Percentiles rank a stretch among this genome's conserved stretches.
Conservation (phyloP, 805 yeast genomes). For the Kodamaea leandrae region DNA sequence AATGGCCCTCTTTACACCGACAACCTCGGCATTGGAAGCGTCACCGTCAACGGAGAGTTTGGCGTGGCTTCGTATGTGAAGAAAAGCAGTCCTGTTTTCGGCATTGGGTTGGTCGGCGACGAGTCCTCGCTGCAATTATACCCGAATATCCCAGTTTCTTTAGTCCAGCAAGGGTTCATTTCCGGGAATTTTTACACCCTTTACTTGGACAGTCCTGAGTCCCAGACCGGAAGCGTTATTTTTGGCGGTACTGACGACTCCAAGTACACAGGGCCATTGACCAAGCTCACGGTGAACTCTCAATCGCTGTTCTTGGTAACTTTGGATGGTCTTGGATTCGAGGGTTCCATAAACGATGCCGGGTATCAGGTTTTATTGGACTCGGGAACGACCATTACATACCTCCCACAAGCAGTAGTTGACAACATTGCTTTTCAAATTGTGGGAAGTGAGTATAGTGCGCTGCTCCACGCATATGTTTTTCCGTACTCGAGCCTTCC, state of each 20-base stretch:
- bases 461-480: neutral
- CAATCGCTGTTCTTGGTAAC: neutral
- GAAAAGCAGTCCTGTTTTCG: neutral
- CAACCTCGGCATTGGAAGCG: conserved; percentile 8
- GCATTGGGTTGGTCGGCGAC: neutral
- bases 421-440: neutral
- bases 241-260: conserved; percentile 73
- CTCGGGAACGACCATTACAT: conserved; percentile 54
- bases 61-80: conserved; percentile 12
- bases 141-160: conserved; percentile 62
- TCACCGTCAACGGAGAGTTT: conserved; percentile 7
- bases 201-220: conserved; percentile 46
- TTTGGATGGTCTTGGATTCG: conserved; percentile 2
- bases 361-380: conserved; percentile 47
- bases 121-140: conserved; percentile 28
- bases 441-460: neutral
- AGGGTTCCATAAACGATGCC: neutral
- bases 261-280: conserved; percentile 53
- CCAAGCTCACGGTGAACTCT: conserved; percentile 21
- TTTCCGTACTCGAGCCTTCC: neutral
- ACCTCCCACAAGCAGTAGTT: conserved; percentile 1
- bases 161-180: conserved; percentile 59
- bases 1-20: conserved; percentile 10
- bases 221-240: conserved; percentile 49
- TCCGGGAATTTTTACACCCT: conserved; percentile 58